Conservation (phyloP, 1,284 basidiomycete species). For the Pisolithus thermaeus region DNA sequence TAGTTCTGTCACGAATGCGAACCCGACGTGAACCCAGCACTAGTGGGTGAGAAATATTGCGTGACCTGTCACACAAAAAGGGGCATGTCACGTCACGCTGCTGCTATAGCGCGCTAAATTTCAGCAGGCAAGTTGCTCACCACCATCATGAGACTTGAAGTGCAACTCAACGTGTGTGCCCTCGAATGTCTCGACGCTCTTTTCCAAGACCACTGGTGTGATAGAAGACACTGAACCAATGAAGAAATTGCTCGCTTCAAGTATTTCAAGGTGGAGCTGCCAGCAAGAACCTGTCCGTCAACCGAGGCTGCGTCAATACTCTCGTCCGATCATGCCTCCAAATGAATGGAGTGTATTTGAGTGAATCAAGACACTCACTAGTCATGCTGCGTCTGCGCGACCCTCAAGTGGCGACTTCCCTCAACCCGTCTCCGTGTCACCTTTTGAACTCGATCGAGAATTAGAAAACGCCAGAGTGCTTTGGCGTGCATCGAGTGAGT, state of each 20-base stretch:
- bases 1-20: neutral
- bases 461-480: no score
- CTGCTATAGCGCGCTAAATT: neutral
- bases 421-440: no score
- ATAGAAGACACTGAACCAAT: neutral
- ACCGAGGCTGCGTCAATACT: no score
- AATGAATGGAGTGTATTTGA: no score
- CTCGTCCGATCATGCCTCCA: no score
- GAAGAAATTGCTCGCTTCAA: neutral
- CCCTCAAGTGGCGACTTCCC: no score
- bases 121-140: slow-evolving; percentile 3
- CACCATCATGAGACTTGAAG: neutral
- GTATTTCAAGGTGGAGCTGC: neutral
- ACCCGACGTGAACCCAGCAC: neutral
- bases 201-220: neutral
- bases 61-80: neutral
- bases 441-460: no score
- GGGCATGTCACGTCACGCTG: slow-evolving; percentile 4
- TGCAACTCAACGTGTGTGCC: slow-evolving; percentile 1
- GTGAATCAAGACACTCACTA: no score
- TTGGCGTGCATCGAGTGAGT: no score
- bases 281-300: neutral
- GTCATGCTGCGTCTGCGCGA: no score
- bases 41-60: no score
- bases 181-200: neutral